Evolutionary conservation across 2,329 filamentous ascomycete species (phyloP), one percentile per base, ranked within the genome.

Genomic region (Fusarium protoensiforme): DNA sequence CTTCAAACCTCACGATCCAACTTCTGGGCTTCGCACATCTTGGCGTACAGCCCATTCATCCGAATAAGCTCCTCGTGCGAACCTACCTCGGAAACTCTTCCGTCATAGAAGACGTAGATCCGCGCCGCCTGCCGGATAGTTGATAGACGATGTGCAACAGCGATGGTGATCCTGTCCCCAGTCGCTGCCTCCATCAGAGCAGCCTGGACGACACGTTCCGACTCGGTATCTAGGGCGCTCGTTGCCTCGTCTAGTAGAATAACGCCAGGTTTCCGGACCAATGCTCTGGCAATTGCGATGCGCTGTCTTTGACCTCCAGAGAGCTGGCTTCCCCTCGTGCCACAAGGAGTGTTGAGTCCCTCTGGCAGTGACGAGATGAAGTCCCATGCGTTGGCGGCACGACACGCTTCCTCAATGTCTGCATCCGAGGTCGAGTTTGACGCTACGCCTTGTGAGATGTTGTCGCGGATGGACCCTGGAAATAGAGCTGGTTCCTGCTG

Each of bases 221-320:
- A 88, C 68, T 90, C 85, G 1, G 89, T 89, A 67, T 92, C 90
- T 0, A 92, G 82, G 2, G 82, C 81, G 18, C 78, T 80, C 0
- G 92, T 93, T 2, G 92, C 92, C 80, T 93, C 92, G 71, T 93
- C 92, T 1, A 93, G 83, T 9, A 93, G 86, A 3, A 93, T 82
- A 13, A 93, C 88, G 2, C 84, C 82, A 0, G 92, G 91, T 54
- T 90, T 83, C 29, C 90, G 88, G 58, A 93, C 84, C 57, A 93
- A 89, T 16, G 89, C 89, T 16, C 92, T 85, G 1, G 92, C 91
- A 67, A 93, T 93, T 2, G 91, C 90, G 33, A 92, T 85, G 10
- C 90, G 87, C 78, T 93, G 91, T 18, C 90, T 83, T 76, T 93
- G 91, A 1, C 92, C 92, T 31, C 92, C 92, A 2, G 89, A 92